A percentile compares a stretch with the other conserved stretches of the same genome.
These are phyloP conservation scores for Phaeosphaeriaceae sp. DNA, from an alignment of 2,329 filamentous ascomycete genomes.

Conservation along the genomic window DNA sequence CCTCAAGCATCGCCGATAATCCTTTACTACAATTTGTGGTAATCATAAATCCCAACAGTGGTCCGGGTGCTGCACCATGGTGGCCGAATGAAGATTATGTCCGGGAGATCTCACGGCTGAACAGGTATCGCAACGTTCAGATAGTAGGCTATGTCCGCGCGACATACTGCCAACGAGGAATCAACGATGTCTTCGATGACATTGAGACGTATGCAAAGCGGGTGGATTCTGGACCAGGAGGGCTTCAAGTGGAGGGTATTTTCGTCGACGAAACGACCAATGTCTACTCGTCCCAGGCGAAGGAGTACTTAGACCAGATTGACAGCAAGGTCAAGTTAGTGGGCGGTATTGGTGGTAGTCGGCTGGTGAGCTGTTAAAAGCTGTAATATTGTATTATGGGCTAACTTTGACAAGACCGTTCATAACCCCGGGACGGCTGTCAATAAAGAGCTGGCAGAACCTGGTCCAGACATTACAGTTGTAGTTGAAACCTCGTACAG, in stretches of 20 bases:
- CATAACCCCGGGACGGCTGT: conserved; percentile 41
- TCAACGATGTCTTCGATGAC: conserved; percentile 42
- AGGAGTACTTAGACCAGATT: conserved; percentile 28
- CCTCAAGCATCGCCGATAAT: conserved; percentile 28
- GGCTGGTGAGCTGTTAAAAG: conserved; percentile 15
- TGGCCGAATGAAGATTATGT: conserved; percentile 57
- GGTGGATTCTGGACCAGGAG: conserved; percentile 15
- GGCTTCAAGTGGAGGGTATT: conserved; percentile 55
- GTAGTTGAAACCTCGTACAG: conserved; percentile 31
- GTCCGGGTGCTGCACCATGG: conserved; percentile 53
- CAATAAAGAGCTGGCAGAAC: conserved; percentile 23
- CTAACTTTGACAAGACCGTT: conserved; percentile 23
- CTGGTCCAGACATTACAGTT: conserved; percentile 35
- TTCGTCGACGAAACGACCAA: conserved; percentile 61
- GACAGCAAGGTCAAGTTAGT: conserved; percentile 18
- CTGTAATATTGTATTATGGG: neutral
- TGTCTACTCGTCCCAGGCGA: conserved; percentile 20
- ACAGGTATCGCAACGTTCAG: conserved; percentile 54
- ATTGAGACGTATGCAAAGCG: conserved; percentile 56
- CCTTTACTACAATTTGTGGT: conserved; percentile 57
- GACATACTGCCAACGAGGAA: conserved; percentile 51
- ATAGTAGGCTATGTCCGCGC: conserved; percentile 60
- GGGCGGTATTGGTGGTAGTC: conserved; percentile 10
- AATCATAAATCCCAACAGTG: conserved; percentile 58
- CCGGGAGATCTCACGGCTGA: conserved; percentile 52